phyloP scores from a whole-genome alignment of 768 basidiomycete genomes.

The Hebeloma cylindrosporum region DNA sequence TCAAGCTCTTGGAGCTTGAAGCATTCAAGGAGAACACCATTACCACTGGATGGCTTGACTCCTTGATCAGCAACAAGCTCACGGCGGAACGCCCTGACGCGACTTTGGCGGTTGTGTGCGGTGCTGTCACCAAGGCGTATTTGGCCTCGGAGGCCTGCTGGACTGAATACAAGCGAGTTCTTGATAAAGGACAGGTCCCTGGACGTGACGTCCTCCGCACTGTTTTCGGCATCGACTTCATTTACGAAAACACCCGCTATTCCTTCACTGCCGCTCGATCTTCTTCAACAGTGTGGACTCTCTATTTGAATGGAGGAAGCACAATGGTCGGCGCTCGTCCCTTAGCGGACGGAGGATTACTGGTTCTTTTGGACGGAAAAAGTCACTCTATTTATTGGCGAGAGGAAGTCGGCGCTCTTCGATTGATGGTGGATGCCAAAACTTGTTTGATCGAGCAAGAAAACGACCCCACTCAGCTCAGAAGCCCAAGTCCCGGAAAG shows the following conservation, averaged over 20 bases:
- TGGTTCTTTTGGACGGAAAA: slow-evolving; percentile 88
- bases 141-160: slow-evolving; percentile 87
- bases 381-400: slow-evolving; percentile 98
- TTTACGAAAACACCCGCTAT: slow-evolving; percentile 94
- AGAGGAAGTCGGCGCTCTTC: slow-evolving; percentile 93
- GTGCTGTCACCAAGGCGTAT: slow-evolving; percentile 94
- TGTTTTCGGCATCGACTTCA: slow-evolving; percentile 95
- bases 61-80: slow-evolving; percentile 93
- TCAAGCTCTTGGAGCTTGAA: slow-evolving; percentile 94
- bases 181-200: slow-evolving; percentile 98
- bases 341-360: slow-evolving; percentile 91
- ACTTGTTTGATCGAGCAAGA: slow-evolving; percentile 99
- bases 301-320: slow-evolving; percentile 94
- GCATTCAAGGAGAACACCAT: slow-evolving; percentile 97
- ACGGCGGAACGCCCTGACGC: slow-evolving; percentile 96
- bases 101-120: slow-evolving; percentile 92
- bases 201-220: slow-evolving; percentile 93
- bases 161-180: slow-evolving; percentile 89
- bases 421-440: slow-evolving; percentile 94
- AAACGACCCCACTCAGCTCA: slow-evolving; percentile 96
- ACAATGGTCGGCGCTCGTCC: slow-evolving; percentile 91
- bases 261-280: slow-evolving; percentile 94
- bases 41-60: slow-evolving; percentile 98
- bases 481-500: slow-evolving; percentile 96
- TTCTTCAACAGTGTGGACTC: slow-evolving; percentile 84